These are phyloP conservation scores for Turritis glabra DNA, from an alignment of 345 rosid species.

Conservation along the genomic window DNA sequence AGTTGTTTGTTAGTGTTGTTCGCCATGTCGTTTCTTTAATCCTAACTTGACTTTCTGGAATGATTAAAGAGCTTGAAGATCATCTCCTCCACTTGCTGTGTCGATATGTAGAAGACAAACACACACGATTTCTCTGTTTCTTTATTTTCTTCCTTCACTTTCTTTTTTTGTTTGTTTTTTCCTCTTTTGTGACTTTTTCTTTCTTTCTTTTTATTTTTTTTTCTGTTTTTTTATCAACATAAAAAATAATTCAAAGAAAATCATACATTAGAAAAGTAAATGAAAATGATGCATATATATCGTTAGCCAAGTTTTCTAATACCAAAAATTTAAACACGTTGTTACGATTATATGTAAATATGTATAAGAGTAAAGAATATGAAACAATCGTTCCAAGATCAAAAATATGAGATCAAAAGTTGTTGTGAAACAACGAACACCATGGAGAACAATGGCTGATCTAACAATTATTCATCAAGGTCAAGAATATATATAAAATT, in stretches of 20 bases:
- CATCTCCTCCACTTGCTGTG: constrained; percentile 13
- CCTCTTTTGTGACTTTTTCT: background rate
- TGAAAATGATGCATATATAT: background rate
- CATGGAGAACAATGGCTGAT: background rate
- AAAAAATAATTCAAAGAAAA: background rate
- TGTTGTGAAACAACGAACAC: background rate
- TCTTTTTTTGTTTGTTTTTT: background rate
- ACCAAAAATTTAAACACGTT: background rate
- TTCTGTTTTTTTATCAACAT: background rate
- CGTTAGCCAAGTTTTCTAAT: background rate
- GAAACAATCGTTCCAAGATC: background rate
- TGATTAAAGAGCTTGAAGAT: background rate
- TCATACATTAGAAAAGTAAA: background rate
- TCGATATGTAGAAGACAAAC: background rate
- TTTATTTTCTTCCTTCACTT: background rate
- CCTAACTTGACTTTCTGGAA: background rate
- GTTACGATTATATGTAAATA: background rate
- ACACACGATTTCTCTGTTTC: background rate
- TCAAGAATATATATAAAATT: background rate
- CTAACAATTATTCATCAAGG: background rate
- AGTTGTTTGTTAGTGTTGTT: background rate
- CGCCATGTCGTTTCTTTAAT: constrained; percentile 1
- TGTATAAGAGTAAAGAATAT: background rate
- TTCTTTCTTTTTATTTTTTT: background rate
- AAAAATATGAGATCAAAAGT: background rate